Percentiles rank a stretch among this genome's conserved stretches.
These are phyloP conservation scores for Amanita subjunquillea DNA, from an alignment of 768 basidiomycete genomes.

Conservation along the genomic window DNA sequence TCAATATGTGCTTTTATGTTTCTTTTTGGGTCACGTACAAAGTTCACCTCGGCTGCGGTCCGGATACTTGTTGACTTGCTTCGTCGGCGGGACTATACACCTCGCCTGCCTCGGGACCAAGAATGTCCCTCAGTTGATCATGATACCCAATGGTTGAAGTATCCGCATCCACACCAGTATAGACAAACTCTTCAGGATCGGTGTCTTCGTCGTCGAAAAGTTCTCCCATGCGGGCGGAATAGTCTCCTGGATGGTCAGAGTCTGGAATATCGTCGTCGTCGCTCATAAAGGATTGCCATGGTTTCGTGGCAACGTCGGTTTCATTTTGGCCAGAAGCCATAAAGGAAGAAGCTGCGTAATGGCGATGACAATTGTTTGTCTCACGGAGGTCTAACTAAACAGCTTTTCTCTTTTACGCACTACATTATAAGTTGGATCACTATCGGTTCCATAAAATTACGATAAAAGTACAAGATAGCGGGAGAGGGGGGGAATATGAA, in stretches of 20 bases:
- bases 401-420: background rate
- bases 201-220: conserved; percentile 40
- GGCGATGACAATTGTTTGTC: conserved; percentile 2
- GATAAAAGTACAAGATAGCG: conserved; percentile 7
- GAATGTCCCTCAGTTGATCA: conserved; percentile 60
- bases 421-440: background rate
- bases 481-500: background rate
- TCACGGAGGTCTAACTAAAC: background rate
- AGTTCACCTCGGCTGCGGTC: background rate
- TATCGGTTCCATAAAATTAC: conserved; percentile 4
- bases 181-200: conserved; percentile 54
- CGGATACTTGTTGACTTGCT: background rate
- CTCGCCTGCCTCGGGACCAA: conserved; percentile 52
- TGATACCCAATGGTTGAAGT: conserved; percentile 43
- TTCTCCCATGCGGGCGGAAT: conserved; percentile 62
- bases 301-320: conserved; percentile 3
- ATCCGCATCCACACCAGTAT: conserved; percentile 57
- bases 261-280: conserved; percentile 24
- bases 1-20: background rate
- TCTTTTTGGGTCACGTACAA: background rate
- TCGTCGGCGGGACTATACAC: background rate
- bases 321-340: conserved; percentile 1
- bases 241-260: conserved; percentile 36
- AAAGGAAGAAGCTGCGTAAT: background rate
- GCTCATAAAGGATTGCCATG: conserved; percentile 9